Conservation (phyloP, 257 asterid genomes). For the Rehmannia glutinosa region DNA sequence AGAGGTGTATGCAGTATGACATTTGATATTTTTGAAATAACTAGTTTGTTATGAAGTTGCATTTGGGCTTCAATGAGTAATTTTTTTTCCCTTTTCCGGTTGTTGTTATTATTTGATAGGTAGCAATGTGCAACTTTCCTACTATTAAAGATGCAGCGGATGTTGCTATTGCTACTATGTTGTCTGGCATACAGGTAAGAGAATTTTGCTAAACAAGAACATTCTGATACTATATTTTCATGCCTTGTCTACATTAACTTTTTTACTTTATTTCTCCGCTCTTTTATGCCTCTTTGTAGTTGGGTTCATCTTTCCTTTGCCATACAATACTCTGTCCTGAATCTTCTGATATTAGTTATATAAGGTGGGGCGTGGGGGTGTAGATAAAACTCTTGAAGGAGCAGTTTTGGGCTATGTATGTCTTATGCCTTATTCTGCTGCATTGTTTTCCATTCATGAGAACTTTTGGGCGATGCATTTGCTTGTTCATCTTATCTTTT, state of each 20-base stretch:
- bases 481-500: conserved; percentile 2
- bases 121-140: conserved; percentile 96
- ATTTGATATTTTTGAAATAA: background rate
- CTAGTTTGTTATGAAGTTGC: conserved; percentile 1
- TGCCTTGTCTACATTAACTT: too few relatives aligned
- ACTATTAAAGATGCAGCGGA: conserved; percentile 96
- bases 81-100: background rate
- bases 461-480: background rate
- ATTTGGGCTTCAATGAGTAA: background rate
- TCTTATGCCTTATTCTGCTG: background rate
- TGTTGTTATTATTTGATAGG: conserved; percentile 41
- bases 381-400: background rate
- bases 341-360: background rate
- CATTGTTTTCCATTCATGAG: background rate
- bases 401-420: background rate
- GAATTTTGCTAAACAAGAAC: conserved; percentile 9
- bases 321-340: background rate
- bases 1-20: background rate
- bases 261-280: background rate
- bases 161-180: conserved; percentile 94
- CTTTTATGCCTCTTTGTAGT: background rate
- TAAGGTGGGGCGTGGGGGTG: background rate
- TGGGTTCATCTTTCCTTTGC: background rate
- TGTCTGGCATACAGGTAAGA: conserved; percentile 86
- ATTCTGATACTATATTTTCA: too few relatives aligned